Percentiles rank a stretch among this genome's conserved stretches.
These are phyloP conservation scores for Zasmidium cellare DNA, from an alignment of 2,329 filamentous ascomycete genomes.

Conservation along the genomic window DNA sequence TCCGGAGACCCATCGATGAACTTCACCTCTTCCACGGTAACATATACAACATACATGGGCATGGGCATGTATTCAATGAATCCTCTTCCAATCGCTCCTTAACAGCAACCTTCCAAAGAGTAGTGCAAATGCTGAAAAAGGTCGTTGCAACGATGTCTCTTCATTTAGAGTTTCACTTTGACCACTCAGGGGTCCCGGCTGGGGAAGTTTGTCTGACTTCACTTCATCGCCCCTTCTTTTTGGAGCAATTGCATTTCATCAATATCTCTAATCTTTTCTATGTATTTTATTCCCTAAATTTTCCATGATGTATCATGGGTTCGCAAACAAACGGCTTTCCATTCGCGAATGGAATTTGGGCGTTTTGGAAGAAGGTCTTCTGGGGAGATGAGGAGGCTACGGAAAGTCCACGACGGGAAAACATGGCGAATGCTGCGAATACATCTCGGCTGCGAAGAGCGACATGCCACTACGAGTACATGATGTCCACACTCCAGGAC, in stretches of 20 bases:
- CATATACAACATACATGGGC: no score
- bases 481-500: slow-evolving; percentile 11
- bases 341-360: no score
- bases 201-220: background rate
- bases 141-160: background rate
- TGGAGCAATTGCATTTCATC: background rate
- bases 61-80: background rate
- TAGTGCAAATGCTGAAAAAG: background rate
- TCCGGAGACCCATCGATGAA: no score
- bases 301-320: background rate
- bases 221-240: background rate
- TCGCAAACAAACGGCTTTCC: no score
- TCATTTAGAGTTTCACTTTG: background rate
- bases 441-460: slow-evolving; percentile 1
- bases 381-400: background rate
- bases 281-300: background rate
- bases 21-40: no score
- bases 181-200: background rate
- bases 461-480: slow-evolving; percentile 5
- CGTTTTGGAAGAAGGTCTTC: background rate
- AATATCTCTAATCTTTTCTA: background rate
- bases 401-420: background rate
- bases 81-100: background rate
- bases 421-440: background rate
- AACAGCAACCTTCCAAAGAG: background rate